A percentile compares a stretch with the other conserved stretches of the same genome.
Conservation (phyloP, 345 rosid species). For the Ceriops decandra region DNA sequence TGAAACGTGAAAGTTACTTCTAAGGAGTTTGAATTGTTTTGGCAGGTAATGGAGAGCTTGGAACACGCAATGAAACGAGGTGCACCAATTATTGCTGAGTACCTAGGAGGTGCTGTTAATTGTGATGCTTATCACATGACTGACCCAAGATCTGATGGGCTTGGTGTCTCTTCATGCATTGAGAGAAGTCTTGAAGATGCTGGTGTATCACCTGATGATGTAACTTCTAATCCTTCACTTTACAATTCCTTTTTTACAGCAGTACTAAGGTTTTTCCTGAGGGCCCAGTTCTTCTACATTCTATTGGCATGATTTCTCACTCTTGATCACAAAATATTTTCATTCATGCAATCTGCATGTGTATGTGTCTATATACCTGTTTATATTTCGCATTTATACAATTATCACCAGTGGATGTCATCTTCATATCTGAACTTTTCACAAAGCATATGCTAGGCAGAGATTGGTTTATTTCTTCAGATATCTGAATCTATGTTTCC, state of each 20-base stretch:
- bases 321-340: too few species aligned
- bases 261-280: too few species aligned
- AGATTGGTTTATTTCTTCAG: too few species aligned
- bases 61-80: slow-evolving; percentile 97
- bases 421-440: neutral
- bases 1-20: slow-evolving; percentile 6
- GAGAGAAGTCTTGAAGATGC: slow-evolving; percentile 96
- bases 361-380: neutral
- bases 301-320: neutral
- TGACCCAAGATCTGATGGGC: slow-evolving; percentile 98
- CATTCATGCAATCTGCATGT: too few species aligned
- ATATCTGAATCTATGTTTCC: too few species aligned
- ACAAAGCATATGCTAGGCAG: neutral
- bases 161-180: slow-evolving; percentile 98
- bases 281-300: neutral
- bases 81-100: slow-evolving; percentile 92
- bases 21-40: slow-evolving; percentile 10
- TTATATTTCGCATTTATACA: neutral
- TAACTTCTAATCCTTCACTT: slow-evolving; percentile 9
- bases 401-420: too few species aligned
- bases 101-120: slow-evolving; percentile 95
- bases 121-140: slow-evolving; percentile 99
- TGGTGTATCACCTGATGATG: slow-evolving; percentile 98
- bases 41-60: slow-evolving; percentile 95
- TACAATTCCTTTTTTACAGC: too few species aligned